Evolutionary conservation across 2,329 filamentous ascomycete species (phyloP).

Genomic region (Cordyceps militaris): DNA sequence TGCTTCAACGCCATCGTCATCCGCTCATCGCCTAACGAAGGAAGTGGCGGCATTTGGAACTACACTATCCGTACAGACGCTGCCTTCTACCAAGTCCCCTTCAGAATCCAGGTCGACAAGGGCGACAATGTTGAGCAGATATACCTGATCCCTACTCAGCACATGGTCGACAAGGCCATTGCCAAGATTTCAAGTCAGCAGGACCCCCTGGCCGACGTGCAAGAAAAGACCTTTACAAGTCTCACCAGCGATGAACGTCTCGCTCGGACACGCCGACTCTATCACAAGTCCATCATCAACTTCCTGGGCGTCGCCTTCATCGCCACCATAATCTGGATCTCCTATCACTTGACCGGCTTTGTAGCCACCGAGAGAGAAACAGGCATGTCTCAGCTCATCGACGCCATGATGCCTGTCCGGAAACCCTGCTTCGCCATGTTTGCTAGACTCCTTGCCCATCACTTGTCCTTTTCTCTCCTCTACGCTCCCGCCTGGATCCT

Average conservation of each 20-base stretch:
- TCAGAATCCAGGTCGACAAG: slow-evolving; percentile 56
- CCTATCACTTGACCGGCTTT: slow-evolving; percentile 80
- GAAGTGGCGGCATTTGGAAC: slow-evolving; percentile 64
- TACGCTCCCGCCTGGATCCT: slow-evolving; percentile 81
- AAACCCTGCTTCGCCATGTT: slow-evolving; percentile 70
- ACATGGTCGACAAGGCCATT: slow-evolving; percentile 70
- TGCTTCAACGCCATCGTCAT: slow-evolving; percentile 74
- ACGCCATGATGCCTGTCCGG: slow-evolving; percentile 81
- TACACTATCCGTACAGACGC: slow-evolving; percentile 78
- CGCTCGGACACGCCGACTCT: slow-evolving; percentile 57
- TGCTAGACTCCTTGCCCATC: slow-evolving; percentile 69
- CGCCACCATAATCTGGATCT: slow-evolving; percentile 70
- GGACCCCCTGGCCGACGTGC: slow-evolving; percentile 28
- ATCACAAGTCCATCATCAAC: slow-evolving; percentile 65
- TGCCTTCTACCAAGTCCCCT: slow-evolving; percentile 48
- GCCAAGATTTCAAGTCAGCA: slow-evolving; percentile 40
- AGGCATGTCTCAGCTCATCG: slow-evolving; percentile 81
- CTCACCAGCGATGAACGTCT: slow-evolving; percentile 60
- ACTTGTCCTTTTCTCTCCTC: slow-evolving; percentile 71
- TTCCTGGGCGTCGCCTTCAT: slow-evolving; percentile 75
- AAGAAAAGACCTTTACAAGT: slow-evolving; percentile 72
- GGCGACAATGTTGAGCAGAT: slow-evolving; percentile 67
- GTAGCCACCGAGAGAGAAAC: slow-evolving; percentile 79
- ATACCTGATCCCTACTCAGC: slow-evolving; percentile 73
- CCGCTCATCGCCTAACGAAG: slow-evolving; percentile 66